Percentiles rank a stretch among this genome's conserved stretches.
Conservation (phyloP, 2,329 filamentous ascomycete genomes). For the Ceratocystis diversiconidia region DNA sequence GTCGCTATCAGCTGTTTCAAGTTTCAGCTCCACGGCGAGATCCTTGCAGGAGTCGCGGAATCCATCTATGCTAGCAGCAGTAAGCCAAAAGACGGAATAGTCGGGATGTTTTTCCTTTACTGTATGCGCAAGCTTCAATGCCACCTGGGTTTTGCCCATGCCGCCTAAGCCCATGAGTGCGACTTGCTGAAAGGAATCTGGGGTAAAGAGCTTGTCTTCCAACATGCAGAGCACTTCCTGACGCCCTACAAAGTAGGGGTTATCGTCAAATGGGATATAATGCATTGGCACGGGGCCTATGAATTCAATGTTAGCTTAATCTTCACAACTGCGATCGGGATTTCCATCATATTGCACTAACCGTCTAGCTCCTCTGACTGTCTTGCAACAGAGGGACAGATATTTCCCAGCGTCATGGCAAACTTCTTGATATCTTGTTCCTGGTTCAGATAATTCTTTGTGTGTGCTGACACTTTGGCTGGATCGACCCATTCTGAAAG, state of each 20-base stretch:
- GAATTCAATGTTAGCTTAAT: not conserved
- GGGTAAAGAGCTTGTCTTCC: not conserved
- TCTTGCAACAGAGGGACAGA: too few species aligned
- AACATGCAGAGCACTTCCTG: not conserved
- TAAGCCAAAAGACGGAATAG: constrained; percentile 5
- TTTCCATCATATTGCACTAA: not conserved
- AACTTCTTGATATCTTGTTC: not conserved
- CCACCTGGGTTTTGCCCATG: not conserved
- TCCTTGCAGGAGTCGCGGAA: not conserved
- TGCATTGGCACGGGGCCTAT: not conserved
- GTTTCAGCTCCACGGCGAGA: not conserved
- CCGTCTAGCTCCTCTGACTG: too few species aligned
- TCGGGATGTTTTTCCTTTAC: not conserved
- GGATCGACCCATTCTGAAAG: constrained; percentile 22
- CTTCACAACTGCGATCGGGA: not conserved
- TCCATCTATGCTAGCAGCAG: not conserved
- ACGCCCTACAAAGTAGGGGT: not conserved
- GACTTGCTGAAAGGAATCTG: not conserved
- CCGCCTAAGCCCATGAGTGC: not conserved
- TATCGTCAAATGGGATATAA: not conserved
- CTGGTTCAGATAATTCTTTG: constrained; percentile 20
- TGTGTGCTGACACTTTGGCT: constrained; percentile 21
- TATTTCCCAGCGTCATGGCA: not conserved
- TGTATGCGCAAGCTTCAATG: not conserved
- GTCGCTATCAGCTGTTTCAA: not conserved